Conservation (phyloP, 495 filamentous ascomycete genomes). For the Achaetomiella virescens region DNA sequence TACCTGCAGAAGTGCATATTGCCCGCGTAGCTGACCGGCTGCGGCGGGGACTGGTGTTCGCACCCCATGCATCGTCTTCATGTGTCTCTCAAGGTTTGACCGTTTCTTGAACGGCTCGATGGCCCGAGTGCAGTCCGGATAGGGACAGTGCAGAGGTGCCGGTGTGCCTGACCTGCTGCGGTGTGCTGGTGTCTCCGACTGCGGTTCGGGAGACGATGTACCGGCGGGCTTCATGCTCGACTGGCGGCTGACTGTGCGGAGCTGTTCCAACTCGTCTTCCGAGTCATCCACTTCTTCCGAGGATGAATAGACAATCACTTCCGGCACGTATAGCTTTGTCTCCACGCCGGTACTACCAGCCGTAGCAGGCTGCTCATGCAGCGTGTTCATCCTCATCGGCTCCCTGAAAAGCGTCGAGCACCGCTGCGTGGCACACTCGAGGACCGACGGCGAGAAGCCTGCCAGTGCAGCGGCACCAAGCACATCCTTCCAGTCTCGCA, state of each 20-base stretch:
- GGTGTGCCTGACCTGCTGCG: conserved; percentile 7
- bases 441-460: conserved; percentile 54
- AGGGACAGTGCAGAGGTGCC: conserved; percentile 15
- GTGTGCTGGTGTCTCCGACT: not conserved
- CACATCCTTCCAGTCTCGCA: conserved; percentile 77
- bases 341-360: conserved; percentile 7
- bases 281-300: conserved; percentile 34
- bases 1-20: conserved; percentile 16
- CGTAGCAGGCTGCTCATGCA: conserved; percentile 39
- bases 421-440: conserved; percentile 59
- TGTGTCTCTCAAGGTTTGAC: conserved; percentile 17
- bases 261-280: conserved; percentile 8
- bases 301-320: conserved; percentile 25
- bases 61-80: conserved; percentile 1
- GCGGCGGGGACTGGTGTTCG: not conserved
- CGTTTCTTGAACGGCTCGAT: conserved; percentile 8
- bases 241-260: conserved; percentile 18
- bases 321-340: conserved; percentile 31
- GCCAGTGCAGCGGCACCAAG: conserved; percentile 65
- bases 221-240: conserved; percentile 8
- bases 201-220: not conserved
- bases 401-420: conserved; percentile 67
- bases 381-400: conserved; percentile 53
- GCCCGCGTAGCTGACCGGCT: conserved; percentile 7
- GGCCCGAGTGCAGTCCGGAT: conserved; percentile 15